These are phyloP conservation scores for Magnaporthiopsis incrustans DNA, from an alignment of 2,329 filamentous ascomycete genomes.

Conservation along the genomic window DNA sequence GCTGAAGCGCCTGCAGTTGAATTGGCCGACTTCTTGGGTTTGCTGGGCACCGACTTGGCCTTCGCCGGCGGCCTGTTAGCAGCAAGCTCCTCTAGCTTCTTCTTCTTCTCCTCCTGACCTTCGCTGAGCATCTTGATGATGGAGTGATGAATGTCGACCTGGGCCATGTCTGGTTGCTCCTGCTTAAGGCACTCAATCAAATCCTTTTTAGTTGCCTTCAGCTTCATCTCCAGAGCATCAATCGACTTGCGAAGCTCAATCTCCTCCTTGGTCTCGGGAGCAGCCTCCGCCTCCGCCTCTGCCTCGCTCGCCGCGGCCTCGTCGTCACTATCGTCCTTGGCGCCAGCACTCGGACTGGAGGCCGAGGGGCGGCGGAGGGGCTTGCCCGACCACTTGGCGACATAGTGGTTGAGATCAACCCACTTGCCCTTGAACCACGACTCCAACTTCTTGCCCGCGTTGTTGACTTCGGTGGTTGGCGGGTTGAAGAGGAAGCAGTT, in stretches of 20 bases:
- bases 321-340: slow-evolving; percentile 64
- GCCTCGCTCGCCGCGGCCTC: slow-evolving; percentile 61
- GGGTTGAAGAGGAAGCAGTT: slow-evolving; percentile 91
- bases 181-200: slow-evolving; percentile 44
- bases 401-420: slow-evolving; percentile 44
- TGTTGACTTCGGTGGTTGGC: slow-evolving; percentile 12
- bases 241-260: slow-evolving; percentile 32
- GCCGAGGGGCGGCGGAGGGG: slow-evolving; percentile 34
- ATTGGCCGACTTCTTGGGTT: slow-evolving; percentile 35
- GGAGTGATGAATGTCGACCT: slow-evolving; percentile 49
- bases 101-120: slow-evolving; percentile 67
- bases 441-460: slow-evolving; percentile 63
- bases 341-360: slow-evolving; percentile 55
- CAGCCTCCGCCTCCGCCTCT: slow-evolving; percentile 27
- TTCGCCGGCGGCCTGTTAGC: slow-evolving; percentile 53
- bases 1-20: slow-evolving; percentile 13
- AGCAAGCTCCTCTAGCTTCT: slow-evolving; percentile 44
- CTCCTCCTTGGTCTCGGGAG: slow-evolving; percentile 21
- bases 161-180: slow-evolving; percentile 40
- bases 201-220: slow-evolving; percentile 50
- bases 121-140: slow-evolving; percentile 60
- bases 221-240: slow-evolving; percentile 42
- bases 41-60: slow-evolving; percentile 41
- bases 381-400: slow-evolving; percentile 2
- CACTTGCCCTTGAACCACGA: slow-evolving; percentile 68